Percentiles rank a stretch among this genome's conserved stretches.
phyloP scores from a whole-genome alignment of 2,329 filamentous ascomycete genomes.

The Verticillium nubilum region DNA sequence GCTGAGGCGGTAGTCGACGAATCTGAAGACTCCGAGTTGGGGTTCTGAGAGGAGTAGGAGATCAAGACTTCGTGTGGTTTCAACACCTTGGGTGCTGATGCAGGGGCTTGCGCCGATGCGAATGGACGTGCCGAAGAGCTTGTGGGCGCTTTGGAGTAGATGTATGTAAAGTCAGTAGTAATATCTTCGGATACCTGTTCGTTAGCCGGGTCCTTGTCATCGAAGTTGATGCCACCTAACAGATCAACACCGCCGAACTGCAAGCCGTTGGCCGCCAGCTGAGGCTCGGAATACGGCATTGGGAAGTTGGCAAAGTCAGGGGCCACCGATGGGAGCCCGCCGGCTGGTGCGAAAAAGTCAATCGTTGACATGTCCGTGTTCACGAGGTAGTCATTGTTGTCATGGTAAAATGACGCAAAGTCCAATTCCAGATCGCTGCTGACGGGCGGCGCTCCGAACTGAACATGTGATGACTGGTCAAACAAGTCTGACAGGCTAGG shows the following conservation, averaged over 20 bases:
- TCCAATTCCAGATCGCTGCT: conserved; percentile 22
- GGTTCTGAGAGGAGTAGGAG: neutral
- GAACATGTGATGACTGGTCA: conserved; percentile 3
- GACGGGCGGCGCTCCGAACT: conserved; percentile 6
- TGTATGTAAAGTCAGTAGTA: conserved; percentile 8
- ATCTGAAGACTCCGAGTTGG: neutral
- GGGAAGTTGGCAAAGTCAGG: neutral
- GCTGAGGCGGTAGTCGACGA: conserved; percentile 1
- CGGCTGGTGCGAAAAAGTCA: conserved; percentile 12
- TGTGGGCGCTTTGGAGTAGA: conserved; percentile 2
- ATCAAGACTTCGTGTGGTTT: neutral
- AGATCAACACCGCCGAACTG: conserved; percentile 21
- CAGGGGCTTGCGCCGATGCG: neutral
- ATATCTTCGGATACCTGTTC: conserved; percentile 22
- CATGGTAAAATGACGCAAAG: conserved; percentile 26
- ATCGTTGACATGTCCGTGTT: conserved; percentile 31
- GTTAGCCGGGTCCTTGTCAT: conserved; percentile 20
- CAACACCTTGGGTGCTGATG: neutral
- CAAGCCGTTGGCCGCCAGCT: conserved; percentile 7
- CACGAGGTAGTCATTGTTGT: conserved; percentile 21
- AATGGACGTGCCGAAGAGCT: neutral
- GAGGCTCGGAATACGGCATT: conserved; percentile 8
- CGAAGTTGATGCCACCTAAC: conserved; percentile 25
- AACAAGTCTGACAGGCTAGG: neutral
- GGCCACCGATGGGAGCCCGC: neutral